phyloP scores from a whole-genome alignment of 441 rosid species.

The Aleurites moluccanus region DNA sequence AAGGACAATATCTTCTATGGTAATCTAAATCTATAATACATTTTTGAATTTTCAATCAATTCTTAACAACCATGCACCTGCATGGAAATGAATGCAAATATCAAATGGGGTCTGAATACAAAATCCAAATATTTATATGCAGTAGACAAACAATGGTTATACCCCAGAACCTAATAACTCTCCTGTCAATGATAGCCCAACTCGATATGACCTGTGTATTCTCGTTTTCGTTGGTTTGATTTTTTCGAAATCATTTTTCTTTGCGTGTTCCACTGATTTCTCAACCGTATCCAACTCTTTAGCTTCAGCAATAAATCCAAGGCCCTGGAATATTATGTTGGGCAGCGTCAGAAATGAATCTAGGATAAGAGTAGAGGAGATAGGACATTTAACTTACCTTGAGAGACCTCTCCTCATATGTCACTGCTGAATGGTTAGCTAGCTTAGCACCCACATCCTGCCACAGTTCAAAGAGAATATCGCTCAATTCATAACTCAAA shows the following conservation, averaged over 20 bases:
- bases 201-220: slow-evolving; percentile 66
- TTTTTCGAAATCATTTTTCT: slow-evolving; percentile 30
- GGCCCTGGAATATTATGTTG: slow-evolving; percentile 54
- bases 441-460: slow-evolving; percentile 57
- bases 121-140: neutral
- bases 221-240: slow-evolving; percentile 34
- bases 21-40: neutral
- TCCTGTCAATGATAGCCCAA: slow-evolving; percentile 58
- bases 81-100: slow-evolving; percentile 12
- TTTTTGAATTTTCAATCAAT: slow-evolving; percentile 2
- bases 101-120: neutral
- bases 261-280: slow-evolving; percentile 23
- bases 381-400: slow-evolving; percentile 40
- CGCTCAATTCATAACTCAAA: neutral
- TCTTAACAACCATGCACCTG: slow-evolving; percentile 1
- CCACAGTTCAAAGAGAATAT: slow-evolving; percentile 14
- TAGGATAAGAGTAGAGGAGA: neutral
- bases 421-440: slow-evolving; percentile 42
- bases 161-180: slow-evolving; percentile 33
- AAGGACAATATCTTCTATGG: neutral
- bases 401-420: slow-evolving; percentile 43
- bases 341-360: slow-evolving; percentile 7
- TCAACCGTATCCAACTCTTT: slow-evolving; percentile 28
- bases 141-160: slow-evolving; percentile 12
- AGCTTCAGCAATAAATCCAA: slow-evolving; percentile 62